Evolutionary conservation across 768 basidiomycete species (phyloP).

Genomic region (Dacryopinax spathularia): DNA sequence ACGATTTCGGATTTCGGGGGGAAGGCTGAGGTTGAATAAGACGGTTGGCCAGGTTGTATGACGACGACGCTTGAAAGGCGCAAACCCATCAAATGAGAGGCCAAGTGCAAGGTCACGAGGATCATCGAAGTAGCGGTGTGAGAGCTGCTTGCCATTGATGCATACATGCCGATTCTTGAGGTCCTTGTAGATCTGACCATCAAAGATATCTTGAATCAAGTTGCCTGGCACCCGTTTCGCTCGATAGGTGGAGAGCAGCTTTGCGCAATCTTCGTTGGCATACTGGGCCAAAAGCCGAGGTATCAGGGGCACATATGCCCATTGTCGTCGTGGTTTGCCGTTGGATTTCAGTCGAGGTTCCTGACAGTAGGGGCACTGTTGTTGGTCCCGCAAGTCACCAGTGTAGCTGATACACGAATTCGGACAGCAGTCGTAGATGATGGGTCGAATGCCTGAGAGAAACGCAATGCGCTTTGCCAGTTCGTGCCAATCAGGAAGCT

Average conservation of each 20-base stretch:
- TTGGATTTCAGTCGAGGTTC: slow-evolving; percentile 17
- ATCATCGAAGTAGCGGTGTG: not conserved
- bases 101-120: too few species aligned
- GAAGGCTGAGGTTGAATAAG: too few species aligned
- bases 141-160: not conserved
- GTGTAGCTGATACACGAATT: slow-evolving; percentile 31
- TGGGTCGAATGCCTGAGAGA: not conserved
- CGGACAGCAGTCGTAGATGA: slow-evolving; percentile 29
- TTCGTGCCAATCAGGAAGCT: not conserved
- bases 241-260: slow-evolving; percentile 19
- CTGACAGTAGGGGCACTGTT: slow-evolving; percentile 27
- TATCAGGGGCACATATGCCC: slow-evolving; percentile 30
- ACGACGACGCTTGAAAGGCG: too few species aligned
- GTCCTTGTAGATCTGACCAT: slow-evolving; percentile 22
- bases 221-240: slow-evolving; percentile 2
- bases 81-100: too few species aligned
- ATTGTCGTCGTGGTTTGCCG: slow-evolving; percentile 19
- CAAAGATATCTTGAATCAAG: slow-evolving; percentile 26
- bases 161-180: slow-evolving; percentile 11
- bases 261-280: slow-evolving; percentile 13
- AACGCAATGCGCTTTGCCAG: not conserved
- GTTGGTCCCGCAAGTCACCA: slow-evolving; percentile 20
- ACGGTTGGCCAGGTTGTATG: too few species aligned
- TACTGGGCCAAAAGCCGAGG: slow-evolving; percentile 24
- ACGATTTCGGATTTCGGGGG: too few species aligned